Evolutionary conservation across 306 rosid genomes (phyloP), one percentile per base, ranked within the genome.

Genomic region (Quercus variabilis): DNA sequence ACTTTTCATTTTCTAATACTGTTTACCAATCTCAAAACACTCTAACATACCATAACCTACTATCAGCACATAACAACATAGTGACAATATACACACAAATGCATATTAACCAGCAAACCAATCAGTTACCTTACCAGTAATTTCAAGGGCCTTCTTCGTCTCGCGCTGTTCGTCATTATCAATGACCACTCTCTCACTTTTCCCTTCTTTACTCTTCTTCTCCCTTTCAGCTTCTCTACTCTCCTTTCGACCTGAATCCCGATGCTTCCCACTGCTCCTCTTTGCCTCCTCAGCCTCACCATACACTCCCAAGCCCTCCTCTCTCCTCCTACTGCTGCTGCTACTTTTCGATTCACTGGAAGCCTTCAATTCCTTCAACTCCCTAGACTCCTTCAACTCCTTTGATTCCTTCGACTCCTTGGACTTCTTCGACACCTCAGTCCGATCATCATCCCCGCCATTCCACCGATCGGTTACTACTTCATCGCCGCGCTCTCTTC

Each of bases 401-500:
- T 68, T 90, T 30, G 89, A 77, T 86, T 49, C 54, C 54, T 49
- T 90, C 38, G 90, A 79, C 88, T 89, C 72, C 52, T 68, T 90
- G 25, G 89, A 77, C 88, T 88, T 95, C 90, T 87, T 95, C 2
- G 85, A 85, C 38, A 88, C 93, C 33, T 88, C 92, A n/a, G 82
- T 84, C 31, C 87, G 85, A 49, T 88, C 92, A 25, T 88, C 94
- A 3, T 91, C 94, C 6, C 94, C 97, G 5, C 98, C 98, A 78
- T 93, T 89, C 99, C 99, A 93, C 86, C 99, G 84, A 55, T 96
- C 99, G 52, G 90, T 88, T 9, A 85, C 94, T 15, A 90, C 92
- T 25, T 89, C 91, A 35, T 76, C 89, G 49, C 57, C 72, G 79
- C 88, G 79, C 73, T 89, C 99, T 86, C 80, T 91, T 5, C 96